Conservation (phyloP, 1,284 basidiomycete genomes). For the Pseudozyma sp. region DNA sequence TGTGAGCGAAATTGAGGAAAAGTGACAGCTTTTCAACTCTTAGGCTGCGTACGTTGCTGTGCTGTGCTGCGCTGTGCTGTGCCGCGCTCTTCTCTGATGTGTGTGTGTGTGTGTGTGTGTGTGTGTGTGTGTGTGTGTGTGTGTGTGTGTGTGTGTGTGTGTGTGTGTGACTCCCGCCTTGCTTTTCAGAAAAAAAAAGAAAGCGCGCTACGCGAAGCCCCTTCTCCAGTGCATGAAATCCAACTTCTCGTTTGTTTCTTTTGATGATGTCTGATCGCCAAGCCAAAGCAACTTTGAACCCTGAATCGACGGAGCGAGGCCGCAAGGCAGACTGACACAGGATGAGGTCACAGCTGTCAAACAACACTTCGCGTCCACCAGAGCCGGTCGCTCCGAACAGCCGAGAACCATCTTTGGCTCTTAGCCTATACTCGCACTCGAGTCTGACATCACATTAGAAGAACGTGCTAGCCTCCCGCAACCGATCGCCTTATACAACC, state of each 20-base stretch:
- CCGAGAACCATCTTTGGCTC: neutral
- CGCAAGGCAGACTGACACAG: too few relatives aligned
- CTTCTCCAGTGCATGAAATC: too few relatives aligned
- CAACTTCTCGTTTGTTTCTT: too few relatives aligned
- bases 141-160: neutral
- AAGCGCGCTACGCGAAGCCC: too few relatives aligned
- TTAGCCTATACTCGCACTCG: neutral
- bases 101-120: neutral
- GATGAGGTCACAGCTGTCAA: neutral
- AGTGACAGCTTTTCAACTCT: constrained; percentile 4
- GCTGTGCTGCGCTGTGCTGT: neutral
- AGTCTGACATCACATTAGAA: neutral
- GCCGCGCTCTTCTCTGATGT: neutral
- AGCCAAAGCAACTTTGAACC: too few relatives aligned
- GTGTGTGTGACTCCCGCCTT: too few relatives aligned
- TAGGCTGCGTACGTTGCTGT: too few relatives aligned
- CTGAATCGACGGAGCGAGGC: too few relatives aligned
- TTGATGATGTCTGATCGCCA: too few relatives aligned
- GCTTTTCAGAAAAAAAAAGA: too few relatives aligned
- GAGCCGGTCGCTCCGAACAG: constrained; percentile 19
- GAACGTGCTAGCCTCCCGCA: neutral
- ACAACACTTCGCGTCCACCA: neutral
- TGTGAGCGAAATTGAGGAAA: neutral
- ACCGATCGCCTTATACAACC: neutral
- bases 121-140: too few relatives aligned